These are phyloP conservation scores for Cryomyces minteri DNA, from an alignment of 495 filamentous ascomycete genomes.

Conservation along the genomic window DNA sequence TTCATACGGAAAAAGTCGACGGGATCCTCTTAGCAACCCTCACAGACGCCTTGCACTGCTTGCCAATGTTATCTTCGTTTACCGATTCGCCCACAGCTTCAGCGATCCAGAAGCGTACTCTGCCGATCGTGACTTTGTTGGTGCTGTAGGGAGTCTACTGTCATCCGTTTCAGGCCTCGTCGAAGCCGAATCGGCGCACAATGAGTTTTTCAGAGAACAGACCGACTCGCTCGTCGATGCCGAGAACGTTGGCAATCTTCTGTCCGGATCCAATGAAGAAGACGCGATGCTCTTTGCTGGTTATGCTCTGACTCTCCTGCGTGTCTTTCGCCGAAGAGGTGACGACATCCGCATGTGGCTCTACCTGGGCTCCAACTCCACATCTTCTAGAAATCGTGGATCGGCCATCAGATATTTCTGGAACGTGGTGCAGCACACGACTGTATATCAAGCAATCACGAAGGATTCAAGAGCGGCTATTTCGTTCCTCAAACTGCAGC, in stretches of 20 bases:
- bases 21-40: no score
- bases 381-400: slow-evolving; percentile 17
- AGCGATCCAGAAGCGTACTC: slow-evolving; percentile 18
- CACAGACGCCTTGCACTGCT: slow-evolving; percentile 26
- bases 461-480: slow-evolving; percentile 39
- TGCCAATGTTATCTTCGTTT: slow-evolving; percentile 62
- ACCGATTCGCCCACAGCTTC: slow-evolving; percentile 32
- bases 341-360: slow-evolving; percentile 96
- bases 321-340: slow-evolving; percentile 63
- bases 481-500: slow-evolving; percentile 29
- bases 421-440: slow-evolving; percentile 49
- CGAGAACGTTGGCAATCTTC: slow-evolving; percentile 38
- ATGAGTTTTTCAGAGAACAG: slow-evolving; percentile 24
- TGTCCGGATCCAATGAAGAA: slow-evolving; percentile 20
- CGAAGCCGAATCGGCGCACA: slow-evolving; percentile 26
- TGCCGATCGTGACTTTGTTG: slow-evolving; percentile 39
- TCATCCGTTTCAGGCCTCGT: slow-evolving; percentile 41
- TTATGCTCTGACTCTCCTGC: slow-evolving; percentile 70
- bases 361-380: slow-evolving; percentile 56
- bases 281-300: slow-evolving; percentile 63
- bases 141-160: slow-evolving; percentile 44
- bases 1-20: no score
- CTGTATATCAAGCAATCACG: slow-evolving; percentile 44
- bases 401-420: slow-evolving; percentile 84
- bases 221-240: slow-evolving; percentile 47